Evolutionary conservation across 495 filamentous ascomycete species (phyloP).

Genomic region (Mytilinidion resinicola): DNA sequence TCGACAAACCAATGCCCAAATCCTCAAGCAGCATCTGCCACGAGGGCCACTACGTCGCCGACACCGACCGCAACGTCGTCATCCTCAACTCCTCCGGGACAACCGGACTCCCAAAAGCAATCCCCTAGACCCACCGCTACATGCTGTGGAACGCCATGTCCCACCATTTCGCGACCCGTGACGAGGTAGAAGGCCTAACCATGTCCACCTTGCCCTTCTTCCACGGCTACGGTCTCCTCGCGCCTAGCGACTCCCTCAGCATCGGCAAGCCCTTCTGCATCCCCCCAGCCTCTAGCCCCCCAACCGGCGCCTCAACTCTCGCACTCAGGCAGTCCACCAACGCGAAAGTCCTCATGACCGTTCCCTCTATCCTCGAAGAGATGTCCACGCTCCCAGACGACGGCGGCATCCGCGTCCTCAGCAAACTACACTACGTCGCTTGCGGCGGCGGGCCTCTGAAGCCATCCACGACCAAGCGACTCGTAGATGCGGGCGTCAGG

Average conservation of each 20-base stretch:
- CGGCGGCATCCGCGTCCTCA: constrained; percentile 29
- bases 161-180: constrained; percentile 34
- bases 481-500: constrained; percentile 26
- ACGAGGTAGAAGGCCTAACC: constrained; percentile 29
- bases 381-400: constrained; percentile 28
- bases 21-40: too few species aligned
- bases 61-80: constrained; percentile 33
- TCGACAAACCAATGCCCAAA: too few species aligned
- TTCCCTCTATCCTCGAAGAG: constrained; percentile 45
- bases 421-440: constrained; percentile 38
- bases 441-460: constrained; percentile 41
- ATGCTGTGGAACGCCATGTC: constrained; percentile 37
- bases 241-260: constrained; percentile 37
- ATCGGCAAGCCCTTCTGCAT: constrained; percentile 41
- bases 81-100: constrained; percentile 46
- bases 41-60: not conserved
- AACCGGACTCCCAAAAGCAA: constrained; percentile 46
- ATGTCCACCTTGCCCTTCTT: constrained; percentile 43
- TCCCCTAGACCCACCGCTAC: constrained; percentile 40
- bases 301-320: constrained; percentile 30
- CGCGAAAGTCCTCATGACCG: constrained; percentile 40
- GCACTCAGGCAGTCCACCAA: constrained; percentile 21
- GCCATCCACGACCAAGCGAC: constrained; percentile 13
- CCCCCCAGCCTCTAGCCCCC: constrained; percentile 31
- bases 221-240: constrained; percentile 41